Evolutionary conservation across 2,329 filamentous ascomycete species (phyloP), one percentile per base, ranked within the genome.

Genomic region (Claviceps africana): DNA sequence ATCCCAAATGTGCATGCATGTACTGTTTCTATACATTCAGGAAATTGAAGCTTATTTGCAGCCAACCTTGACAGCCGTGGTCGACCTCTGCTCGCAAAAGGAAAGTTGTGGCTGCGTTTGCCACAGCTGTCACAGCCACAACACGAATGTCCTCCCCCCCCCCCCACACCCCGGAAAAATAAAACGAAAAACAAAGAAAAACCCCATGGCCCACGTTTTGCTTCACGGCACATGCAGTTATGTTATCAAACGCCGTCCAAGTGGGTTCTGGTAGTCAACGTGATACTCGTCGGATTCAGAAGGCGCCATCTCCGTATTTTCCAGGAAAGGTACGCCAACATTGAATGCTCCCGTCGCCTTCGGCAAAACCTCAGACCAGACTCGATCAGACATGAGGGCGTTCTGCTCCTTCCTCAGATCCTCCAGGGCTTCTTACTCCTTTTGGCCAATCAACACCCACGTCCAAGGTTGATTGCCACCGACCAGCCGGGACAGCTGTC

Each of bases 401-500:
- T 15, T 35, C 10, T 45, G 49, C 33, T 51, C 49, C 49, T 51
- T 51, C 49, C 49, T 40, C 35, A 17, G 21, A 22, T 25, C 7
- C 44, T 25, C n/a, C n/a, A n/a, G n/a, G 28, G 17, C 30, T 50
- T 25, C 10, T 25, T 25, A 15, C 30, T 50, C 13, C 10, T 25
- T 40, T 25, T 40, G 25, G 51, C 35, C 13, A 47, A 50, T 42
- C 47, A 47, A 22, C 31, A 35, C 19, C 25, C 21, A n/a, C 51
- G 43, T 22, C 13, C 21, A 39, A 49, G n/a, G 25, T 25, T 25
- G 17, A 28, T 50, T 35, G 30, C 19, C 30, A 19, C 17, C 28
- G 25, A 31, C 43, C 51, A 46, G 47, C 48, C 50, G 48, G n/a
- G 39, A 50, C 52, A 53, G 48, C 52, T 53, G 52, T 48, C 17